Evolutionary conservation across 1,139 yeast species (phyloP).

Genomic region (Yamadazyma oceani): DNA sequence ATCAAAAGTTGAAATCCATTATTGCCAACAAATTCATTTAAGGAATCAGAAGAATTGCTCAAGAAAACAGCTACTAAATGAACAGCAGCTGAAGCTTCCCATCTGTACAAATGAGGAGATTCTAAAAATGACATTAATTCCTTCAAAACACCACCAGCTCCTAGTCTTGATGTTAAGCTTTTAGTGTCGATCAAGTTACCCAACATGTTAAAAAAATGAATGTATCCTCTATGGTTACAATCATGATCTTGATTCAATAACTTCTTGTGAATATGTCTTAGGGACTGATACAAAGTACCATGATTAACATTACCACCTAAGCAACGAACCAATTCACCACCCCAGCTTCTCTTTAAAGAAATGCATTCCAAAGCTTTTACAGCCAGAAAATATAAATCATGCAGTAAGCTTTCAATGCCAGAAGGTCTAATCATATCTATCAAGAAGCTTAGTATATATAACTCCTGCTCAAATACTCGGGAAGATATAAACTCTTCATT

Average conservation of each 20-base stretch:
- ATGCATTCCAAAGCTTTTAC: conserved; percentile 70
- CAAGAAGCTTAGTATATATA: conserved; percentile 68
- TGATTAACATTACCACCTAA: conserved; percentile 89
- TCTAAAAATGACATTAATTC: conserved; percentile 64
- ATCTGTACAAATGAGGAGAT: conserved; percentile 49
- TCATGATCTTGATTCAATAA: conserved; percentile 36
- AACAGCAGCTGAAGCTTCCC: conserved; percentile 65
- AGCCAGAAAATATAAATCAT: conserved; percentile 57
- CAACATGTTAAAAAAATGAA: conserved; percentile 56
- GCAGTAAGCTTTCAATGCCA: conserved; percentile 51
- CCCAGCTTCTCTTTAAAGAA: conserved; percentile 67
- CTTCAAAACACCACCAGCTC: conserved; percentile 70
- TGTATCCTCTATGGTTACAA: conserved; percentile 47
- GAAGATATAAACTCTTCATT: conserved; percentile 57
- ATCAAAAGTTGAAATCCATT: conserved; percentile 69
- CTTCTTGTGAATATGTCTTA: conserved; percentile 59
- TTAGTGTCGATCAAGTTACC: conserved; percentile 59
- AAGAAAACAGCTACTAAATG: conserved; percentile 61
- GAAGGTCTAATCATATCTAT: conserved; percentile 65
- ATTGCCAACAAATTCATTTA: conserved; percentile 60
- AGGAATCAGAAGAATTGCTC: conserved; percentile 43
- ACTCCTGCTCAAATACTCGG: conserved; percentile 70
- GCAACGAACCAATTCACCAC: conserved; percentile 76
- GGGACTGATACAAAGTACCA: conserved; percentile 73
- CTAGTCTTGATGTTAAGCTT: conserved; percentile 44